phyloP scores from a whole-genome alignment of 2,329 filamentous ascomycete species.

The Cyclaneusma minus region DNA sequence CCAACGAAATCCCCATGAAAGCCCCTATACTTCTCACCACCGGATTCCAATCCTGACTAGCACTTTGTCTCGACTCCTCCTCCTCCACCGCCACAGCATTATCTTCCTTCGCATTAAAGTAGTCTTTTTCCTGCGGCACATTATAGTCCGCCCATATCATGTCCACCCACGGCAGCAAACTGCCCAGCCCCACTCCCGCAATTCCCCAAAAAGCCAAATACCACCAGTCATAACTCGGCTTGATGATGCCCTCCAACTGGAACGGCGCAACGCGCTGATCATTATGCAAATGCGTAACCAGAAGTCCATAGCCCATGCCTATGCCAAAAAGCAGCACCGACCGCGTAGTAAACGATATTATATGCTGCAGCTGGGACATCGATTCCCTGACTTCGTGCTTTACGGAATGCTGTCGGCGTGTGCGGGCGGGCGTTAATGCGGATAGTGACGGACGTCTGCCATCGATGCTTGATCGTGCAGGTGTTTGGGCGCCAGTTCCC shows the following conservation, averaged over 20 bases:
- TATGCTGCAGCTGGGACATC: slow-evolving; percentile 1
- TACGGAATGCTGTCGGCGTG: slow-evolving; percentile 1
- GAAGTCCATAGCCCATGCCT: slow-evolving; percentile 67
- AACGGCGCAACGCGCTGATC: slow-evolving; percentile 48
- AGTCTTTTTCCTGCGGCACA: slow-evolving; percentile 11
- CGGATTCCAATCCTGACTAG: slow-evolving; percentile 54
- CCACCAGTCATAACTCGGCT: slow-evolving; percentile 33
- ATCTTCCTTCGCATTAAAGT: slow-evolving; percentile 7
- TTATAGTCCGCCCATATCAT: slow-evolving; percentile 45
- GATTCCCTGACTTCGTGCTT: slow-evolving; percentile 1
- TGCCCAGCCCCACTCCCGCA: slow-evolving; percentile 63
- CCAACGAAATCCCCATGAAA: slow-evolving; percentile 60
- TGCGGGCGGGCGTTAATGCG: slow-evolving; percentile 1
- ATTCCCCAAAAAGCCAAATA: slow-evolving; percentile 74
- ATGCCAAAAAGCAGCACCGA: slow-evolving; percentile 57
- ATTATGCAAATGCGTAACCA: slow-evolving; percentile 68
- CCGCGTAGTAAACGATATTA: slow-evolving; percentile 38
- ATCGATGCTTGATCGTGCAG: slow-evolving; percentile 29
- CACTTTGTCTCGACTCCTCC: slow-evolving; percentile 12
- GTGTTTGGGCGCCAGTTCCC: slow-evolving; percentile 64
- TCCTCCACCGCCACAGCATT: slow-evolving; percentile 13
- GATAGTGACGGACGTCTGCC: slow-evolving; percentile 7
- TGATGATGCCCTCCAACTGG: slow-evolving; percentile 29
- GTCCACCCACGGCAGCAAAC: slow-evolving; percentile 74
- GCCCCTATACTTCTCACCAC: slow-evolving; percentile 54